A percentile compares a stretch with the other conserved stretches of the same genome.
Evolutionary conservation across 495 filamentous ascomycete species (phyloP).

Genomic region (Opeltia flavorubescens): DNA sequence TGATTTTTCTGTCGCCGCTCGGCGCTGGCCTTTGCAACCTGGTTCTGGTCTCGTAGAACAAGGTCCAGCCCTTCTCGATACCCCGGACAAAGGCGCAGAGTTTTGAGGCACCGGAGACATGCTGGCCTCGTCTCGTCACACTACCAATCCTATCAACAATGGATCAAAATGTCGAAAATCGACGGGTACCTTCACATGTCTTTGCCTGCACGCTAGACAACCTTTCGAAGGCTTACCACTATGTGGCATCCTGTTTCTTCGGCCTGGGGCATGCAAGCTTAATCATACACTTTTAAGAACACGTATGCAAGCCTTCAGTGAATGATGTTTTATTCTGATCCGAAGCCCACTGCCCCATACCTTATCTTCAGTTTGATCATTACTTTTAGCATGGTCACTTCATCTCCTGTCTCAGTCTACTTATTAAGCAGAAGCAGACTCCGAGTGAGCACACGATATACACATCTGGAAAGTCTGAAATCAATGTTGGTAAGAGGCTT

Average conservation of each 20-base stretch:
- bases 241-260: conserved; percentile 6
- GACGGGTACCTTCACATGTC: conserved; percentile 8
- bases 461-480: no score
- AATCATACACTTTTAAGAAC: no score
- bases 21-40: conserved; percentile 6
- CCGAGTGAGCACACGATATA: no score
- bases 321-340: no score
- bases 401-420: no score
- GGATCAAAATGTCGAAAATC: not conserved
- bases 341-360: no score
- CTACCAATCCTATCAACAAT: not conserved
- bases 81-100: conserved; percentile 5
- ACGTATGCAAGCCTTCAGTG: no score
- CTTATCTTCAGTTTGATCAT: no score
- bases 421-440: no score
- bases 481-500: no score
- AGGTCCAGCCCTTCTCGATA: conserved; percentile 13
- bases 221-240: conserved; percentile 12
- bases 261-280: no score
- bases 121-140: conserved; percentile 14
- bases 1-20: conserved; percentile 7
- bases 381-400: no score
- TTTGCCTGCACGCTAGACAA: conserved; percentile 10
- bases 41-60: conserved; percentile 10
- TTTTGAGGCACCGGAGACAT: conserved; percentile 11